phyloP scores from a whole-genome alignment of 805 yeast genomes.

The Saturnispora silvae region DNA sequence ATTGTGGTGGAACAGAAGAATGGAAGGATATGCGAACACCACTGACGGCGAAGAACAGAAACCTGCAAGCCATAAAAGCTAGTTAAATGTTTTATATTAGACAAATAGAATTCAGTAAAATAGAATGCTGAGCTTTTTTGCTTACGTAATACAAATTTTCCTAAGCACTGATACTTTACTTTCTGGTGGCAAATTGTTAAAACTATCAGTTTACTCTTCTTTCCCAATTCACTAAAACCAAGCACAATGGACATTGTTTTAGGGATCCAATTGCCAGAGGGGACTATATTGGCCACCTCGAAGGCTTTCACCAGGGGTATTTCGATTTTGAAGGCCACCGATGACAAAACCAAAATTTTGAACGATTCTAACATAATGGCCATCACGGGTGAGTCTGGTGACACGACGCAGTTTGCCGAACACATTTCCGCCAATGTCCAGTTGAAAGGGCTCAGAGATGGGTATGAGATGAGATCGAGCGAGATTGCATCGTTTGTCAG shows the following conservation, averaged over 20 bases:
- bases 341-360: slow-evolving; percentile 68
- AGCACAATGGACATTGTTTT: slow-evolving; percentile 73
- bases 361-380: slow-evolving; percentile 77
- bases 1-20: slow-evolving; percentile 40
- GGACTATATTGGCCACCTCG: slow-evolving; percentile 86
- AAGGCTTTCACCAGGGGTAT: slow-evolving; percentile 89
- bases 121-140: no score
- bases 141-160: no score
- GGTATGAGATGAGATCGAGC: slow-evolving; percentile 67
- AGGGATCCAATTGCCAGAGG: slow-evolving; percentile 74
- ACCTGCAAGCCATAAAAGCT: no score
- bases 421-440: slow-evolving; percentile 88
- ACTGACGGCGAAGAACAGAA: no score
- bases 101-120: no score
- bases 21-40: slow-evolving; percentile 23
- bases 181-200: no score
- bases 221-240: no score
- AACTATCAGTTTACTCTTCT: no score
- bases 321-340: slow-evolving; percentile 64
- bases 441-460: slow-evolving; percentile 77
- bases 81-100: no score
- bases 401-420: slow-evolving; percentile 91
- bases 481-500: slow-evolving; percentile 86
- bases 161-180: no score
- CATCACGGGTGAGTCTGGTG: slow-evolving; percentile 93